A percentile compares a stretch with the other conserved stretches of the same genome.
Conservation (phyloP, 768 basidiomycete genomes). For the Pleurotus ostreatus region DNA sequence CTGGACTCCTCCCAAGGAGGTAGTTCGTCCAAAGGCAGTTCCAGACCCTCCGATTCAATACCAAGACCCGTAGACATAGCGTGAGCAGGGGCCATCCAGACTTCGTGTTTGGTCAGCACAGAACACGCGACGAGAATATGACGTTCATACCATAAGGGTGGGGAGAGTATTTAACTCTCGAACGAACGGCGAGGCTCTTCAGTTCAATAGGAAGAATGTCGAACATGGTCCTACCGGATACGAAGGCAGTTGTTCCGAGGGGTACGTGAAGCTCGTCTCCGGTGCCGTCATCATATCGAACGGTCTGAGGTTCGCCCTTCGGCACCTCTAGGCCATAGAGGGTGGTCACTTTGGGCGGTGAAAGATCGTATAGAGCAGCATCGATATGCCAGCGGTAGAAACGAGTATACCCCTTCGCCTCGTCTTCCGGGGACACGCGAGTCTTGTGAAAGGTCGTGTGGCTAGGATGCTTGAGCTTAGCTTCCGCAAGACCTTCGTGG, state of each 20-base stretch:
- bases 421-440: conserved; percentile 66
- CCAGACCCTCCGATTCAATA: conserved; percentile 73
- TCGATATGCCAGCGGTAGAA: conserved; percentile 95
- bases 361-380: conserved; percentile 74
- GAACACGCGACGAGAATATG: not conserved
- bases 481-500: conserved; percentile 76
- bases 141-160: conserved; percentile 56
- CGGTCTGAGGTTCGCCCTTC: conserved; percentile 54
- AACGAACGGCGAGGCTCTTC: conserved; percentile 78
- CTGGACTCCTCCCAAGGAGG: conserved; percentile 80
- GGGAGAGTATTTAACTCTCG: conserved; percentile 74
- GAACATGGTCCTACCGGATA: conserved; percentile 81
- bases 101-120: conserved; percentile 16
- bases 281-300: conserved; percentile 82
- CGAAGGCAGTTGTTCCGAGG: conserved; percentile 83
- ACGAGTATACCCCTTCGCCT: conserved; percentile 72
- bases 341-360: conserved; percentile 81
- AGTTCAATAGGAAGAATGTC: conserved; percentile 64
- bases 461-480: conserved; percentile 79
- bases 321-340: conserved; percentile 79
- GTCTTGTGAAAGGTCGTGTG: conserved; percentile 89
- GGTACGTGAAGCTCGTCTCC: conserved; percentile 81
- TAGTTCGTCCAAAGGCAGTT: conserved; percentile 61
- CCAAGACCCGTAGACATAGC: conserved; percentile 79
- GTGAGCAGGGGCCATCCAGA: conserved; percentile 83